phyloP scores from a whole-genome alignment of 1,139 yeast species.

The Sugiyamaella xylanicola region DNA sequence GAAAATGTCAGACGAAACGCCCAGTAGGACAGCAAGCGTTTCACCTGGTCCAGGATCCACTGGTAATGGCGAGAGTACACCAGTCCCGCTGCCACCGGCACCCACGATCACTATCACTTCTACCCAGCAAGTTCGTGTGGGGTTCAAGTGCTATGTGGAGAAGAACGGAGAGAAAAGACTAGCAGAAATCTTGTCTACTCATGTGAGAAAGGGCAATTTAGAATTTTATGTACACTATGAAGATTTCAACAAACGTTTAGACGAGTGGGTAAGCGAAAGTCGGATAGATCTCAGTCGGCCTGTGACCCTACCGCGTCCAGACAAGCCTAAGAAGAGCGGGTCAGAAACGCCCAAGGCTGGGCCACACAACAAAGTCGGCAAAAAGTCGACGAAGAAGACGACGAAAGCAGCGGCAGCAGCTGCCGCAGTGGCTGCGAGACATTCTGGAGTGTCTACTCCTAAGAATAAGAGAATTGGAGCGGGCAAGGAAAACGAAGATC shows the following conservation, averaged over 20 bases:
- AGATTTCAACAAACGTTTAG: slow-evolving; percentile 90
- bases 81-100: slow-evolving; percentile 6
- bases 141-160: slow-evolving; percentile 77
- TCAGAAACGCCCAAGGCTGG: slow-evolving; percentile 29
- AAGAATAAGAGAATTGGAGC: slow-evolving; percentile 10
- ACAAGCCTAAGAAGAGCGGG: slow-evolving; percentile 41
- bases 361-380: slow-evolving; percentile 48
- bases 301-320: slow-evolving; percentile 67
- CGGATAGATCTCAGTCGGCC: slow-evolving; percentile 71
- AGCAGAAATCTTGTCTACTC: slow-evolving; percentile 84
- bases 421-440: slow-evolving; percentile 10
- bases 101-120: slow-evolving; percentile 20
- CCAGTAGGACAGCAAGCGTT: background rate
- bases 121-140: slow-evolving; percentile 43
- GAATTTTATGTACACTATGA: slow-evolving; percentile 92
- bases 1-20: background rate
- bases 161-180: slow-evolving; percentile 78
- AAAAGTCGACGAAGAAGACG: slow-evolving; percentile 43
- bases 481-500: slow-evolving; percentile 34
- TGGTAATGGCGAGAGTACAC: slow-evolving; percentile 8
- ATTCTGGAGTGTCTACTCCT: slow-evolving; percentile 10
- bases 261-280: slow-evolving; percentile 83
- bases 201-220: slow-evolving; percentile 71
- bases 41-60: slow-evolving; percentile 9
- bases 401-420: slow-evolving; percentile 32